Evolutionary conservation across 352 stramenopile species (phyloP).

Genomic region (Globisporangium recalcitrans): DNA sequence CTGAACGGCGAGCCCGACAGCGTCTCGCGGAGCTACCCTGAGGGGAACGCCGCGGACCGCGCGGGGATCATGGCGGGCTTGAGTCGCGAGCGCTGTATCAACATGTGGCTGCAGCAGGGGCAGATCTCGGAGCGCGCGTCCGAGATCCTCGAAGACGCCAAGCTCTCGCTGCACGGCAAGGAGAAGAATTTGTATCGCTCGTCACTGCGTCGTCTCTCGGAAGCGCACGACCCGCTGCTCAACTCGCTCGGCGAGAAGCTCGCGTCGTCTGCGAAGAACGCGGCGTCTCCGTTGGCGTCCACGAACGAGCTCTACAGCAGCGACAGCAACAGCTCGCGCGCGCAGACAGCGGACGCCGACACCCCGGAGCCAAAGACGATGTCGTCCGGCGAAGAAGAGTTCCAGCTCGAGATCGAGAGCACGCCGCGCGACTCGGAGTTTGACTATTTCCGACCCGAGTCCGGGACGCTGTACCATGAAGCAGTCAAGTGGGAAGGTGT

Average conservation of each 20-base stretch:
- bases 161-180: slow-evolving; percentile 69
- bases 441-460: slow-evolving; percentile 50
- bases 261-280: slow-evolving; percentile 30
- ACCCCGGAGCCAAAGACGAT: slow-evolving; percentile 2
- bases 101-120: slow-evolving; percentile 77
- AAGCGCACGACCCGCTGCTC: slow-evolving; percentile 60
- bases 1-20: slow-evolving; percentile 17
- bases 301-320: slow-evolving; percentile 18
- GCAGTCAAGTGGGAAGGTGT: slow-evolving; percentile 82
- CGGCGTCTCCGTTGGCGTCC: slow-evolving; percentile 6
- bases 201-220: slow-evolving; percentile 54
- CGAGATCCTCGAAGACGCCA: slow-evolving; percentile 81
- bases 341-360: neutral
- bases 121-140: slow-evolving; percentile 77
- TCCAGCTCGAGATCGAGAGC: slow-evolving; percentile 13
- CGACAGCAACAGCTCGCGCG: slow-evolving; percentile 4
- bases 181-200: slow-evolving; percentile 77
- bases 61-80: slow-evolving; percentile 11
- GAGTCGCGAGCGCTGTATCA: slow-evolving; percentile 65
- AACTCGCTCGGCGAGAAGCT: slow-evolving; percentile 66
- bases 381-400: slow-evolving; percentile 1
- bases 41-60: slow-evolving; percentile 1
- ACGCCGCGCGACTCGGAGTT: slow-evolving; percentile 19
- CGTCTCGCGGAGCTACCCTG: slow-evolving; percentile 14
- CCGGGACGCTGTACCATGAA: slow-evolving; percentile 70